Conservation (phyloP, 2,329 filamentous ascomycete species). For the Penicillium sp. region DNA sequence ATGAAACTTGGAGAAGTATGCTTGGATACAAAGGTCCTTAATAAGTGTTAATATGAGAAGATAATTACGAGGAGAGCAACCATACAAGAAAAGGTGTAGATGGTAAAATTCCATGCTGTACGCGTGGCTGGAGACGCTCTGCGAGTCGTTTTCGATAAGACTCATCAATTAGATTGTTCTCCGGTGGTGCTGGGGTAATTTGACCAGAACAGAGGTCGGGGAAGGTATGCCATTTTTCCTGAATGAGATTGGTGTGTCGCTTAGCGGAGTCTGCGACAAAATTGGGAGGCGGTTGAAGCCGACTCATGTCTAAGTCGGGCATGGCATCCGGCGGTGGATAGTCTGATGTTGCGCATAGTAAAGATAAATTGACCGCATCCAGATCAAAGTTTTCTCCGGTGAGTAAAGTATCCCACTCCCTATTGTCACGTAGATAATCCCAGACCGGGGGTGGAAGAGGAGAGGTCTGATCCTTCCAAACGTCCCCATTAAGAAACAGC, state of each 20-base stretch:
- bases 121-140: constrained; percentile 12
- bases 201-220: constrained; percentile 1
- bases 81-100: constrained; percentile 21
- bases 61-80: not conserved
- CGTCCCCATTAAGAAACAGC: constrained; percentile 3
- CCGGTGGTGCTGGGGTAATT: constrained; percentile 2
- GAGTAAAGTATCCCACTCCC: constrained; percentile 5
- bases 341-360: constrained; percentile 3
- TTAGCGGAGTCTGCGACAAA: not conserved
- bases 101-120: constrained; percentile 13
- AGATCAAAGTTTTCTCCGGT: constrained; percentile 24
- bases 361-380: constrained; percentile 19
- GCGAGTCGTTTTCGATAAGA: constrained; percentile 12
- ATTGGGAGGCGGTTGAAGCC: not conserved
- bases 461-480: constrained; percentile 9
- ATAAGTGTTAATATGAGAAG: not conserved
- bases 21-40: constrained; percentile 25
- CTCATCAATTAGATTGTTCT: constrained; percentile 9
- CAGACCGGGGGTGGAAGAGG: constrained; percentile 8
- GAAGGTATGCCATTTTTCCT: constrained; percentile 12
- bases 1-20: constrained; percentile 26
- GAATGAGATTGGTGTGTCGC: not conserved
- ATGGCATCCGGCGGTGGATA: constrained; percentile 2
- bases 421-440: constrained; percentile 2
- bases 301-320: not conserved